Evolutionary conservation across 169 alveolate species (phyloP).

Genomic region (Cryptosporidium tyzzeri): DNA sequence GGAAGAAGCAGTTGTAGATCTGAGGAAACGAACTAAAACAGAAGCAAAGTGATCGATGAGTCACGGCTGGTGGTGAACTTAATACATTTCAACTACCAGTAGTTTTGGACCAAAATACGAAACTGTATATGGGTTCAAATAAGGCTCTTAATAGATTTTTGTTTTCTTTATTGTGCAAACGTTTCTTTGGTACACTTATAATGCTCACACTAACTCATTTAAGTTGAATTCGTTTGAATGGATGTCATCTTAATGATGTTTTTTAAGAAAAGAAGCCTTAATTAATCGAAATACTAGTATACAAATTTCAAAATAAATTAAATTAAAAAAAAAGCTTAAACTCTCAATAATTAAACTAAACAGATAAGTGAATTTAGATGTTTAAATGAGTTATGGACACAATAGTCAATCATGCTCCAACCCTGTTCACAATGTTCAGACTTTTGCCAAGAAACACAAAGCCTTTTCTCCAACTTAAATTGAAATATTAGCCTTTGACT

Average conservation of each 20-base stretch:
- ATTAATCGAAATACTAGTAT: not conserved
- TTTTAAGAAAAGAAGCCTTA: not conserved
- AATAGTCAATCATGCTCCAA: not conserved
- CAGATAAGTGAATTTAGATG: constrained; percentile 1
- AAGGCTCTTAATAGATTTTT: constrained; percentile 13
- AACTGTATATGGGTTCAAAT: not conserved
- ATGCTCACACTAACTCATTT: constrained; percentile 5
- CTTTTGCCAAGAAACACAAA: not conserved
- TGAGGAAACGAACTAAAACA: not conserved
- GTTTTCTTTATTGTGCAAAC: constrained; percentile 7
- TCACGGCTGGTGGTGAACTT: constrained; percentile 4
- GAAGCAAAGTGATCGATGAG: constrained; percentile 12
- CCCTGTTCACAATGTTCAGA: not conserved
- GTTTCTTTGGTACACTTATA: constrained; percentile 12
- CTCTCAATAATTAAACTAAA: not conserved
- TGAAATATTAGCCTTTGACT: not conserved
- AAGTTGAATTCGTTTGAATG: constrained; percentile 12
- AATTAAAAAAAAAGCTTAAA: not conserved
- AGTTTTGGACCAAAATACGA: not conserved
- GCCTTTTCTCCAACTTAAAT: constrained; percentile 9
- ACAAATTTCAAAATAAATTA: not conserved
- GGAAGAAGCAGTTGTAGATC: constrained; percentile 15
- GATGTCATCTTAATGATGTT: constrained; percentile 7
- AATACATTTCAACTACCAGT: not conserved
- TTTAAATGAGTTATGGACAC: not conserved